phyloP scores from a whole-genome alignment of 2,329 filamentous ascomycete genomes.

The Claviceps digitariae region DNA sequence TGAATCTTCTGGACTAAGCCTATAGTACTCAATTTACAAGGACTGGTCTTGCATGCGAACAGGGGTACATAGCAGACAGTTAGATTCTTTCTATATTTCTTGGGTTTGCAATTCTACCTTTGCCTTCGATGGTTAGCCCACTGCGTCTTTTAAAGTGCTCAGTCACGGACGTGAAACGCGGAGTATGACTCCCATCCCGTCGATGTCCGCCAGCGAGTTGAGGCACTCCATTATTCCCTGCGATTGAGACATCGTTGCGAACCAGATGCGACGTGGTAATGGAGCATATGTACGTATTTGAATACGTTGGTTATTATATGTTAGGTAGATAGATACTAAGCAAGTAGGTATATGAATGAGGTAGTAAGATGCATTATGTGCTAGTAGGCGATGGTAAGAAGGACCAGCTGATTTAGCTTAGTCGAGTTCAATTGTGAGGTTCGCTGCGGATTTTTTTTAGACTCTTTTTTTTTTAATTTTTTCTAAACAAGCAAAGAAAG shows the following conservation, averaged over 20 bases:
- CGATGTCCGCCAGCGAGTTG: neutral
- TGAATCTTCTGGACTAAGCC: constrained; percentile 2
- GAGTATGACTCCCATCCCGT: neutral
- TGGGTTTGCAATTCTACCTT: constrained; percentile 3
- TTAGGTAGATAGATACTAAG: too few species aligned
- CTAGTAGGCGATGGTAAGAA: neutral
- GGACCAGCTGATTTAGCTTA: neutral
- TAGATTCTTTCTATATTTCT: constrained; percentile 1
- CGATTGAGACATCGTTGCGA: neutral
- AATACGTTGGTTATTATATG: too few species aligned
- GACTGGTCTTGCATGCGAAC: constrained; percentile 1
- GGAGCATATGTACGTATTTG: neutral
- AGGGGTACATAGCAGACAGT: constrained; percentile 3
- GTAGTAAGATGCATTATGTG: too few species aligned
- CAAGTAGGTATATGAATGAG: too few species aligned
- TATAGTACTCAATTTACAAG: constrained; percentile 4
- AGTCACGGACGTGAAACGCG: neutral
- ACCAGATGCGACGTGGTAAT: neutral
- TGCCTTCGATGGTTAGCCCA: neutral
- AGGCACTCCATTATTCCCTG: neutral
- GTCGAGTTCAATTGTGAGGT: neutral
- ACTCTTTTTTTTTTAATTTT: neutral
- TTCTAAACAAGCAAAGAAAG: neutral
- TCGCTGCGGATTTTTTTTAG: too few species aligned
- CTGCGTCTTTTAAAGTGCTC: neutral